These are phyloP conservation scores for Aspergillus cavernicola DNA, from an alignment of 495 filamentous ascomycete genomes.

Conservation along the genomic window DNA sequence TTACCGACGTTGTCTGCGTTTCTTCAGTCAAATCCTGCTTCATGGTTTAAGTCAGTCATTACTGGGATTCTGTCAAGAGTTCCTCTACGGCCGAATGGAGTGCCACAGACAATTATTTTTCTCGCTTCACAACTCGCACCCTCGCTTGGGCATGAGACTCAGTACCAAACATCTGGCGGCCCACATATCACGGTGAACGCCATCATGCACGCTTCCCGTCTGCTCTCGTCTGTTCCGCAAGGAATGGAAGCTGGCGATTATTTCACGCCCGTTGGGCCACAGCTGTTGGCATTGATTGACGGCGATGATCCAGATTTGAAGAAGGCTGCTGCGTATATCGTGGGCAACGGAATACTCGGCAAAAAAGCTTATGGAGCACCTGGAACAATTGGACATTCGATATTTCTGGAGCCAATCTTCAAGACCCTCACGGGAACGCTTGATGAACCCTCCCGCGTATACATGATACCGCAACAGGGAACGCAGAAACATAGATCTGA, in stretches of 20 bases:
- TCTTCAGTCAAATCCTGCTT: slow-evolving; percentile 40
- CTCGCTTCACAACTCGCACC: slow-evolving; percentile 57
- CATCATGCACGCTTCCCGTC: slow-evolving; percentile 58
- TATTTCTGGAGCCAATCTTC: slow-evolving; percentile 64
- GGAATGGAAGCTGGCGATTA: slow-evolving; percentile 54
- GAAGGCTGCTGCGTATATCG: slow-evolving; percentile 66
- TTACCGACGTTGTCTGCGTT: slow-evolving; percentile 45
- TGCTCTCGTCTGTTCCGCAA: slow-evolving; percentile 61
- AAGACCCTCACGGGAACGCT: slow-evolving; percentile 55
- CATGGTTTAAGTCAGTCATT: slow-evolving; percentile 48
- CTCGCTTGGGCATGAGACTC: slow-evolving; percentile 35
- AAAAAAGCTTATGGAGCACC: slow-evolving; percentile 64
- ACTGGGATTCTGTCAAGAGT: slow-evolving; percentile 55
- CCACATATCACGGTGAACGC: slow-evolving; percentile 70
- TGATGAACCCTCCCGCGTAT: slow-evolving; percentile 20
- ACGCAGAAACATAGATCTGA: neutral
- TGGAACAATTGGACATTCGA: slow-evolving; percentile 64
- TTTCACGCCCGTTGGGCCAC: slow-evolving; percentile 61
- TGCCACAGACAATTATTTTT: slow-evolving; percentile 68
- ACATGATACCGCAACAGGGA: slow-evolving; percentile 17
- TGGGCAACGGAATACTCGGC: slow-evolving; percentile 69
- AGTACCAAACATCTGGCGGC: slow-evolving; percentile 39
- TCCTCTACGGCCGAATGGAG: slow-evolving; percentile 62
- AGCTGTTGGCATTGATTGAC: slow-evolving; percentile 65
- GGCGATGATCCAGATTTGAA: slow-evolving; percentile 60